Conservation (phyloP, 495 filamentous ascomycete genomes). For the Penicillium desertorum region DNA sequence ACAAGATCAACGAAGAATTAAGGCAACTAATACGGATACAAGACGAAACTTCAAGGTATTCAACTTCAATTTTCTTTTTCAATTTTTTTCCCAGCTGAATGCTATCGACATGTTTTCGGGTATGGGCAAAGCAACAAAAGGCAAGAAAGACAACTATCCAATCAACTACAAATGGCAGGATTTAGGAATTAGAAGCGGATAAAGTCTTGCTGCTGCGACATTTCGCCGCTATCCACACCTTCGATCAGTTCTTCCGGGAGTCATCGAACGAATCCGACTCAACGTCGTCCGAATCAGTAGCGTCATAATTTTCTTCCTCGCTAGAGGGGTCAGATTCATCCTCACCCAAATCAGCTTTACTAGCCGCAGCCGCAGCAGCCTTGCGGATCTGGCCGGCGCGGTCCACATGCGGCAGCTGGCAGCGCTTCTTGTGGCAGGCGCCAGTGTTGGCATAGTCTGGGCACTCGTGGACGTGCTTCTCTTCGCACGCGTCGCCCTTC, state of each 20-base stretch:
- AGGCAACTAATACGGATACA: background rate
- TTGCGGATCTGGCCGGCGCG: slow-evolving; percentile 73
- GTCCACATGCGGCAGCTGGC: slow-evolving; percentile 83
- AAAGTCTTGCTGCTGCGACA: slow-evolving; percentile 68
- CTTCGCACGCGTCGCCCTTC: slow-evolving; percentile 72
- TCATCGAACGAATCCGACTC: slow-evolving; percentile 87
- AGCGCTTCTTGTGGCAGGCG: slow-evolving; percentile 76
- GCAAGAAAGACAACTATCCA: slow-evolving; percentile 11
- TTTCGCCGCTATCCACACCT: slow-evolving; percentile 49
- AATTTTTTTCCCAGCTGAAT: background rate
- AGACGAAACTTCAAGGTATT: background rate
- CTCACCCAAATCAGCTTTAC: slow-evolving; percentile 43
- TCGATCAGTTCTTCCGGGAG: slow-evolving; percentile 52
- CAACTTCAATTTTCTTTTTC: background rate
- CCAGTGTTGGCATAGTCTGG: slow-evolving; percentile 93
- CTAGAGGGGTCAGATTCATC: slow-evolving; percentile 78
- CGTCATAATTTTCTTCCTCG: slow-evolving; percentile 75
- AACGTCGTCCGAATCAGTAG: slow-evolving; percentile 79
- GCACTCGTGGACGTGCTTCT: slow-evolving; percentile 87
- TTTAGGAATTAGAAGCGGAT: slow-evolving; percentile 52
- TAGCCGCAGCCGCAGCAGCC: slow-evolving; percentile 43
- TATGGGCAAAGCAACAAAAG: slow-evolving; percentile 6
- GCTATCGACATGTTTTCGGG: slow-evolving; percentile 6
- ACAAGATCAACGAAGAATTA: too few species aligned
- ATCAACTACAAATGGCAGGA: slow-evolving; percentile 16